These are phyloP conservation scores for Cardamine resedifolia DNA, from an alignment of 345 rosid genomes.

Conservation along the genomic window DNA sequence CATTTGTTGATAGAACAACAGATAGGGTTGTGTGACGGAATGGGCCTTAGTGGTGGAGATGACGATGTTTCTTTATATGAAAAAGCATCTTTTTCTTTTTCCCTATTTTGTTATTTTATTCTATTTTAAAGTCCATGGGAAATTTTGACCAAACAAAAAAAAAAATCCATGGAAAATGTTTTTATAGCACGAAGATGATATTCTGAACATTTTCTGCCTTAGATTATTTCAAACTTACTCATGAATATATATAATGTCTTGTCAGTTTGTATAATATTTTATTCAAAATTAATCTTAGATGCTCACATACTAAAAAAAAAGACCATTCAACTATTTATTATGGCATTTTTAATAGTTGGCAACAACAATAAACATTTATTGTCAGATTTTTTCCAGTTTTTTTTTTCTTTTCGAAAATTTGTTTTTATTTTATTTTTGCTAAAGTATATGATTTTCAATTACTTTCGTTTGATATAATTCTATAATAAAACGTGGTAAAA, in stretches of 20 bases:
- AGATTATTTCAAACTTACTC: neutral
- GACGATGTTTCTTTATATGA: neutral
- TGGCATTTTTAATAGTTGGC: too few relatives aligned
- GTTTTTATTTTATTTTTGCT: too few relatives aligned
- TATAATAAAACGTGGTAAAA: too few relatives aligned
- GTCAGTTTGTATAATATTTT: neutral
- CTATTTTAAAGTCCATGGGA: neutral
- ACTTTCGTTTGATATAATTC: neutral
- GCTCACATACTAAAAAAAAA: neutral
- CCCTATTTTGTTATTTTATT: neutral
- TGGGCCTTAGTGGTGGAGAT: conserved; percentile 35
- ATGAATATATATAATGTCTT: neutral
- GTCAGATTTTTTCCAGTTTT: neutral
- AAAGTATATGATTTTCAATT: too few relatives aligned
- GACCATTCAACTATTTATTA: neutral
- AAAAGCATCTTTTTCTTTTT: neutral
- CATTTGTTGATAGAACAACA: conserved; percentile 1
- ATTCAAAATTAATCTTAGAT: neutral
- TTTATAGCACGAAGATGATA: neutral
- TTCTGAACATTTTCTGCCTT: neutral
- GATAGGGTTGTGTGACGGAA: conserved; percentile 25
- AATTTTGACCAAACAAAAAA: neutral
- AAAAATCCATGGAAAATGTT: neutral
- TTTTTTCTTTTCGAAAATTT: too few relatives aligned
- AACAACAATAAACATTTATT: too few relatives aligned